phyloP scores from a whole-genome alignment of 768 basidiomycete genomes.

The Agaricus subrufescens region DNA sequence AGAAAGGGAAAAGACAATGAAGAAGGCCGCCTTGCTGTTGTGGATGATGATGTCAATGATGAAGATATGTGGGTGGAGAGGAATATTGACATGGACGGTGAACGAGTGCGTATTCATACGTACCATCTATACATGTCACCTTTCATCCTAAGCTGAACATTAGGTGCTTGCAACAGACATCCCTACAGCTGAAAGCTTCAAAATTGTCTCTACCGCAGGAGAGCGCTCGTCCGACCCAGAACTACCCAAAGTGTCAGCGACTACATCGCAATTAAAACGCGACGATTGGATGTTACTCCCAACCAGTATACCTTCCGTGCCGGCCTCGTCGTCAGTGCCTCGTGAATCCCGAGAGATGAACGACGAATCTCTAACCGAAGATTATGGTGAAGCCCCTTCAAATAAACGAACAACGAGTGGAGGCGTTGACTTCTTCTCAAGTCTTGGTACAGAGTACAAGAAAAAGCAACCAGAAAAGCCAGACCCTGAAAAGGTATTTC shows the following conservation, averaged over 20 bases:
- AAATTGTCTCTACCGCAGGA: constrained; percentile 58
- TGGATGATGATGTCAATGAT: constrained; percentile 73
- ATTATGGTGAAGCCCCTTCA: constrained; percentile 49
- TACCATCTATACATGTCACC: neutral
- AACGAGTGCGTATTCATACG: constrained; percentile 46
- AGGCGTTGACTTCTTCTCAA: constrained; percentile 85
- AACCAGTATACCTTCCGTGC: constrained; percentile 24
- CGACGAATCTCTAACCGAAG: constrained; percentile 59
- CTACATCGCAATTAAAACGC: constrained; percentile 53
- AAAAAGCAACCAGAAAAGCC: constrained; percentile 62
- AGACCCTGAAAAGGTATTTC: constrained; percentile 66
- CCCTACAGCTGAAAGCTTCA: constrained; percentile 69
- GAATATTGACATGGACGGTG: constrained; percentile 75
- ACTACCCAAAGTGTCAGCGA: constrained; percentile 40
- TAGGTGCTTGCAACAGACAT: constrained; percentile 70
- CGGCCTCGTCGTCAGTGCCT: constrained; percentile 16
- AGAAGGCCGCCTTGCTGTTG: constrained; percentile 38
- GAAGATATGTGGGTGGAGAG: constrained; percentile 87
- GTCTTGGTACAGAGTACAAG: constrained; percentile 71
- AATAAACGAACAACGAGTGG: constrained; percentile 46
- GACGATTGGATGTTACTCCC: constrained; percentile 90
- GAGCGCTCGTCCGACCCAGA: constrained; percentile 36
- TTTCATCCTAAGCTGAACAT: neutral
- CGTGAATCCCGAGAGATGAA: constrained; percentile 18
- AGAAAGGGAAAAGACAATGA: constrained; percentile 39